Base-by-base conservation (phyloP, 768 basidiomycete genomes). In the Termitomyces sp. region DNA sequence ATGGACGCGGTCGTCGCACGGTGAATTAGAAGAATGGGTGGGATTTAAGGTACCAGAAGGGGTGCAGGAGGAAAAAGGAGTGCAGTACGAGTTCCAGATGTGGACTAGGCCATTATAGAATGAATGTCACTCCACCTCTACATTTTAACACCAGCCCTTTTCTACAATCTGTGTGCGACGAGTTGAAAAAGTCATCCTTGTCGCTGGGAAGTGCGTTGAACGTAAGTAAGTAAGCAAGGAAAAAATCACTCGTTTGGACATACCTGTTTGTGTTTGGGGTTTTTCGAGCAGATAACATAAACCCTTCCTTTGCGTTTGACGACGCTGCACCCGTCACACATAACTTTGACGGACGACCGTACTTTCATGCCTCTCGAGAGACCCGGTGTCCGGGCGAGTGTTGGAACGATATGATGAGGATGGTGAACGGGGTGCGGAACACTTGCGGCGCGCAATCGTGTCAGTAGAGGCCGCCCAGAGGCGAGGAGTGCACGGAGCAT, bases 261-360 rank as follows among this genome's bases (percentile, higher is more conserved):
- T 58, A 92, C 95, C 86, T 98, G 95, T 72, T 98, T 98, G 70
- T 98, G 96, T 70, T 96, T 98, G 2, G 95, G 92, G 65, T 98
- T 93, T 69, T 91, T 92, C 18, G 85, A 85, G 72, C 96, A 98
- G 26, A 97, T 83, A 45, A 98, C 86, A 73, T 95, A 97, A 36
- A 98, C 83, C 65, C 88, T 85, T 46, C 94, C 94, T 71, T 97
- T 94, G 66, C 95, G 77, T 72, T 80, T 82, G 36, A 98, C 96
- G 49, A 96, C 76, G 63, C 78, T 85, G 75, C 96, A 99, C 13
- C 94, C 92, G 60, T 94, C 93, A 72, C 96, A 99, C 85, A 96
- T 90, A 54, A 84, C 75, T 77, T 95, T 97, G 64, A 98, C 92
- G 4, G 92, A 92, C 24, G 92, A 89, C 61, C 96, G 85, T 58